Evolutionary conservation across 2,329 filamentous ascomycete species (phyloP).

Genomic region (Exophiala aquamarina): DNA sequence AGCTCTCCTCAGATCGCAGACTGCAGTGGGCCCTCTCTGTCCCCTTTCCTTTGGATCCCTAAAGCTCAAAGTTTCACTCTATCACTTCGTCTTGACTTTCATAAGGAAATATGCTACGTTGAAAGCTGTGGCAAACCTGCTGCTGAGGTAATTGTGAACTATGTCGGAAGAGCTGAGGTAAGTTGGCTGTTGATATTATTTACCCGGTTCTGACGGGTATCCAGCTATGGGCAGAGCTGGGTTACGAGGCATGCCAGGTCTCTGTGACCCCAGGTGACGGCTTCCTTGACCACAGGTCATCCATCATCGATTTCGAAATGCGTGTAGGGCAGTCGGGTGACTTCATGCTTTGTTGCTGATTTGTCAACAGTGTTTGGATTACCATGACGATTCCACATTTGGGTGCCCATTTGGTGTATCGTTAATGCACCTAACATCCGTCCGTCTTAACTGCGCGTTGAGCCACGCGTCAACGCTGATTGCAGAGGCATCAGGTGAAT

Average conservation of each 20-base stretch:
- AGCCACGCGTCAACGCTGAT: no score
- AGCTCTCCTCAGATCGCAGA: no score
- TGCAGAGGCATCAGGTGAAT: no score
- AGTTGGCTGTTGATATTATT: not conserved
- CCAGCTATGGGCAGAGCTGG: conserved; percentile 21
- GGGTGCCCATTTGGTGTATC: no score
- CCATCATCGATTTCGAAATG: conserved; percentile 12
- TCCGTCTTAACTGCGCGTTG: no score
- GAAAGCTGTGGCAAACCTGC: not conserved
- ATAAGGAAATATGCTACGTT: not conserved
- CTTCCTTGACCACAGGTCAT: not conserved
- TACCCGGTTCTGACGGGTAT: no score
- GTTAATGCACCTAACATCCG: no score
- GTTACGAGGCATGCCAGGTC: conserved; percentile 14
- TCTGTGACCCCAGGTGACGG: not conserved
- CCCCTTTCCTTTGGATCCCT: not conserved
- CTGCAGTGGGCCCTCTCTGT: no score
- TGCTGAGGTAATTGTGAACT: not conserved
- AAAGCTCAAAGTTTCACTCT: not conserved
- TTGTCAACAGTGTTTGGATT: no score
- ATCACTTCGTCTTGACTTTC: not conserved
- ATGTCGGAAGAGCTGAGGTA: conserved; percentile 1
- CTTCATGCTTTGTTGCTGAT: not conserved
- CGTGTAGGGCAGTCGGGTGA: conserved; percentile 8
- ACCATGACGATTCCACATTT: no score